A percentile compares a stretch with the other conserved stretches of the same genome.
phyloP scores from a whole-genome alignment of 2,329 filamentous ascomycete genomes.

The Triangularia setosa region DNA sequence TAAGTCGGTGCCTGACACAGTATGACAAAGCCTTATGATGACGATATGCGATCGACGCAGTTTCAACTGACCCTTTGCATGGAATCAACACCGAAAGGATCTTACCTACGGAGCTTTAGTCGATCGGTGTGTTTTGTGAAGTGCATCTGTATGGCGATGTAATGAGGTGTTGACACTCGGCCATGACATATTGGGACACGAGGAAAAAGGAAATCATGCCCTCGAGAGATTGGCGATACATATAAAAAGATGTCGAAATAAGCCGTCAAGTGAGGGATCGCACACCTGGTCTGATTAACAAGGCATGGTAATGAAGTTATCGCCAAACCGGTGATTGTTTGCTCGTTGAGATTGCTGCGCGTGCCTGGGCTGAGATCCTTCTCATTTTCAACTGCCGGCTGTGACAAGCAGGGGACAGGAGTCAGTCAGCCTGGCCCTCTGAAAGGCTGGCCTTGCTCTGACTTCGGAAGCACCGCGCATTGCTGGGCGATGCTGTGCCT shows the following conservation, averaged over 20 bases:
- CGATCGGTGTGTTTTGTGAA: neutral
- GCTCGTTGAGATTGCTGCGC: neutral
- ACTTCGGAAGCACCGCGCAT: neutral
- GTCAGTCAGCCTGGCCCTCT: neutral
- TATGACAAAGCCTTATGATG: neutral
- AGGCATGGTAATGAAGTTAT: neutral
- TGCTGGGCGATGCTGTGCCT: neutral
- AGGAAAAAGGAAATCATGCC: neutral
- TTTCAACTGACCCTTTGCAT: neutral
- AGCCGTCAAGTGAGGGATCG: neutral
- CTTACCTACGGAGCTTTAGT: neutral
- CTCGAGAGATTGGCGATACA: neutral
- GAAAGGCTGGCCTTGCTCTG: neutral
- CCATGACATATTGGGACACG: neutral
- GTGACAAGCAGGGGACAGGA: neutral
- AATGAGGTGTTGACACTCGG: neutral
- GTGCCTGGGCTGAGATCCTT: constrained; percentile 1
- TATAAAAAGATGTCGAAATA: neutral
- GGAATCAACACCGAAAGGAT: neutral
- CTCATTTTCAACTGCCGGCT: neutral
- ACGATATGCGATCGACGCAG: neutral
- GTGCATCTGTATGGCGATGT: neutral
- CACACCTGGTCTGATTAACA: neutral
- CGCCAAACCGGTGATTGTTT: neutral
- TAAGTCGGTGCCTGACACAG: neutral